Evolutionary conservation across 345 rosid genomes (phyloP).

Genomic region (Luvunga scandens): DNA sequence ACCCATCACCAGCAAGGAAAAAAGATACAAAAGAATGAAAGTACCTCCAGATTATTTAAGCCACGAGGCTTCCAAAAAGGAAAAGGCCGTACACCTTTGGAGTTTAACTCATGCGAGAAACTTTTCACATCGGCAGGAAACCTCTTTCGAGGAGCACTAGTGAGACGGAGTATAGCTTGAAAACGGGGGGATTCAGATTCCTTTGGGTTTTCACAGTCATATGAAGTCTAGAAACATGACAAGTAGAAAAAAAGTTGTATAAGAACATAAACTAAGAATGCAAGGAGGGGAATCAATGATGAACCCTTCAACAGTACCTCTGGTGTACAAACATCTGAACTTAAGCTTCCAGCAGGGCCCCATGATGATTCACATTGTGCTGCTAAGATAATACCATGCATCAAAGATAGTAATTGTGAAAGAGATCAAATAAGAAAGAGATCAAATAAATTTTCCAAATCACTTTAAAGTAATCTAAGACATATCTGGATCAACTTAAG

Average conservation of each 20-base stretch:
- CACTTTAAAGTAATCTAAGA: background rate
- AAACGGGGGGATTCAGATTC: slow-evolving; percentile 99
- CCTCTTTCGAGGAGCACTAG: slow-evolving; percentile 96
- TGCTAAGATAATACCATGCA: slow-evolving; percentile 31
- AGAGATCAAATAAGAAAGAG: slow-evolving; percentile 14
- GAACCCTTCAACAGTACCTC: slow-evolving; percentile 58
- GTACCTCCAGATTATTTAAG: slow-evolving; percentile 85
- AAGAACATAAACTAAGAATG: slow-evolving; percentile 15
- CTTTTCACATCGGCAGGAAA: slow-evolving; percentile 96
- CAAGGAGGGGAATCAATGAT: slow-evolving; percentile 21
- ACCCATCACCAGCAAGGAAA: slow-evolving; percentile 8
- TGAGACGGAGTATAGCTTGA: slow-evolving; percentile 93
- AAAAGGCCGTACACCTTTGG: slow-evolving; percentile 96
- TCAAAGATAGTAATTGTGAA: slow-evolving; percentile 20
- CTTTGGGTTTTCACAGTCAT: slow-evolving; percentile 76
- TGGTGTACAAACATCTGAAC: slow-evolving; percentile 81
- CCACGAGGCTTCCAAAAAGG: slow-evolving; percentile 96
- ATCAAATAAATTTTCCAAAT: slow-evolving; percentile 2
- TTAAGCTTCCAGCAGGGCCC: slow-evolving; percentile 56
- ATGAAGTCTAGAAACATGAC: slow-evolving; percentile 41
- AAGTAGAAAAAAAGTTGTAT: background rate
- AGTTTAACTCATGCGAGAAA: slow-evolving; percentile 97
- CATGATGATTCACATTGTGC: slow-evolving; percentile 52
- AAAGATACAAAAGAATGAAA: slow-evolving; percentile 7
- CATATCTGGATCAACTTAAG: background rate